Evolutionary conservation across 306 rosid species (phyloP).

Genomic region (Begonia masoniana): DNA sequence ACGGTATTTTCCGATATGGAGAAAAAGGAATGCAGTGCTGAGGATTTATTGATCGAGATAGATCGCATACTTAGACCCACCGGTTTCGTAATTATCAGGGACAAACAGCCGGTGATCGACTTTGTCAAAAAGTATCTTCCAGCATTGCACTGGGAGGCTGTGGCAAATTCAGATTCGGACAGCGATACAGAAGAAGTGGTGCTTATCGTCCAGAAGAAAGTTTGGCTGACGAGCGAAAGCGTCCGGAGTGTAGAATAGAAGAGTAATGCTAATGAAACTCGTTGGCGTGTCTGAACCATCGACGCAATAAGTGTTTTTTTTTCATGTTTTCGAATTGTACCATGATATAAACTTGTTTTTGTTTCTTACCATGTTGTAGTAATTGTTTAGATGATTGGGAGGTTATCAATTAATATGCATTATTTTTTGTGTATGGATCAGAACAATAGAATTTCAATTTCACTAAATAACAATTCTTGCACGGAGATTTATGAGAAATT

Average conservation of each 20-base stretch:
- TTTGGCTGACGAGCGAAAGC: conserved; percentile 66
- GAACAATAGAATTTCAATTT: too few species aligned
- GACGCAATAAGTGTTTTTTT: too few species aligned
- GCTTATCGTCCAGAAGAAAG: conserved; percentile 68
- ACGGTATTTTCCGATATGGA: conserved; percentile 61
- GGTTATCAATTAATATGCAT: too few species aligned
- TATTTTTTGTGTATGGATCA: too few species aligned
- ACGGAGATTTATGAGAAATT: too few species aligned
- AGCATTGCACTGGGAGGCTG: conserved; percentile 86
- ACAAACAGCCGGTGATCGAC: conserved; percentile 60
- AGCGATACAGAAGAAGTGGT: conserved; percentile 48
- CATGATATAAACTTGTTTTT: too few species aligned
- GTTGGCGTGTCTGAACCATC: too few species aligned
- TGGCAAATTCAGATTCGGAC: conserved; percentile 51
- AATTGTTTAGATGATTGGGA: too few species aligned
- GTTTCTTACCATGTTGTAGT: too few species aligned
- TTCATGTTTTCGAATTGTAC: too few species aligned
- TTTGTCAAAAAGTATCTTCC: conserved; percentile 48
- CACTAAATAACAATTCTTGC: too few species aligned
- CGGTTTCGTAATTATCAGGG: conserved; percentile 61
- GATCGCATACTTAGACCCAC: conserved; percentile 81
- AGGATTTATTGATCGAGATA: conserved; percentile 80
- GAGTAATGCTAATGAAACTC: neutral
- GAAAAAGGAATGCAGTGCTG: conserved; percentile 58
- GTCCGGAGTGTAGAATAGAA: conserved; percentile 50